Percentiles rank a stretch among this genome's conserved stretches.
These are phyloP conservation scores for Adansonia madagascariensis DNA, from an alignment of 441 rosid genomes.

Conservation along the genomic window DNA sequence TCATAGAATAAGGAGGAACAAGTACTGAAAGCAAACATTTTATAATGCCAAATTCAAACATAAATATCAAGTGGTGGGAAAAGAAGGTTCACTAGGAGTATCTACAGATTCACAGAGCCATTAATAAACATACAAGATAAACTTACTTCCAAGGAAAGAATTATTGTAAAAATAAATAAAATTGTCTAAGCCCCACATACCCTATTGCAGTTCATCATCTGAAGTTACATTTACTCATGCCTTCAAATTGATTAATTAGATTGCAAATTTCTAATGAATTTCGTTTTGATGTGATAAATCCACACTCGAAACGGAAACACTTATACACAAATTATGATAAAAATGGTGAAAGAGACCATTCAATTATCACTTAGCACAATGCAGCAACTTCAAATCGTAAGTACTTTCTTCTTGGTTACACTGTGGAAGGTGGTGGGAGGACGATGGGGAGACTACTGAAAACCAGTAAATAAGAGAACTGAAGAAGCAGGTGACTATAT, in stretches of 20 bases:
- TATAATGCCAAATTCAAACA: not conserved
- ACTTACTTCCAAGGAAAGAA: not conserved
- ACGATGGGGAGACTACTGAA: not conserved
- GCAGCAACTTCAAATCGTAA: not conserved
- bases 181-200: slow-evolving; percentile 6
- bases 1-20: slow-evolving; percentile 4
- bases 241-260: slow-evolving; percentile 1
- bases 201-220: slow-evolving; percentile 10
- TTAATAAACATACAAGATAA: not conserved
- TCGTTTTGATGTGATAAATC: not conserved
- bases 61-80: not conserved
- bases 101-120: not conserved
- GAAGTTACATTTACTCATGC: slow-evolving; percentile 23
- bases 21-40: not conserved
- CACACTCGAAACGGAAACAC: not conserved
- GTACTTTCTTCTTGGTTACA: not conserved
- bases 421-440: not conserved
- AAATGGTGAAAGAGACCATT: not conserved
- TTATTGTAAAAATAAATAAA: not conserved
- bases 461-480: not conserved
- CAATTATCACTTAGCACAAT: not conserved
- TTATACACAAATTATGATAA: not conserved
- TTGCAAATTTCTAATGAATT: not conserved
- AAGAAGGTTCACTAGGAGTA: not conserved
- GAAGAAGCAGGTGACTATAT: not conserved